Base-by-base conservation (phyloP, 371 early-diverging fungal genomes). In the Mortierella sp. region DNA sequence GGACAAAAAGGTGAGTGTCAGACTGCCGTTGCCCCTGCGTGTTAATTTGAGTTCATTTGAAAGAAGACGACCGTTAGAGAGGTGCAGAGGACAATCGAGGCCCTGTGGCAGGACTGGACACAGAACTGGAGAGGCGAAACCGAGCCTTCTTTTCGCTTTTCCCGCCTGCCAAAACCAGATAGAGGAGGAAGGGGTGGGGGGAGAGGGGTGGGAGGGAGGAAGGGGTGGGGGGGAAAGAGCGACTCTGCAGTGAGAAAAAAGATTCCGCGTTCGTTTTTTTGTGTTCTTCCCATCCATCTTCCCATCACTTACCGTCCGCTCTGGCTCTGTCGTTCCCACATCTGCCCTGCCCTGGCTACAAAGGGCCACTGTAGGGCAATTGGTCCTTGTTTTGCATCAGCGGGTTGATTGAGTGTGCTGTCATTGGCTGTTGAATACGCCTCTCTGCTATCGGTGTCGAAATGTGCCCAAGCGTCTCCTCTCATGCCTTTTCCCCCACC, bases 271-370 rank as follows among this genome's bases (percentile, higher is more conserved):
- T 43, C 29, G 34, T 34, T 34, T 34, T 34, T 34, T 55, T 41
- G 29, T 17, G 16, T 60, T 60, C 45, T 60, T 60, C 54, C 61
- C 61, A 48, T 62, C 62, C 54, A 62, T 62, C 55, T 54, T 62
- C 55, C 62, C 55, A 54, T 49, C 21, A 27, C 27, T 14, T 54
- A 45, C 61, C 54, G 60, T 27, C 25, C 47, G 27, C 55, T 39
- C 43, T 43, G 21, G 27, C 13, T 34, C 21, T n/a, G 27, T 25
- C 50, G 8, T 22, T 54, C 54, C 27, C n/a, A 37, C 22, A 39
- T 52, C 39, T 28, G 17, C 19, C 27, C 51, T 29, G 17, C 31
- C 31, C 19, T 51, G 27, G n/a, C 40, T 47, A 21, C 21, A 29
- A 29, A 51, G n/a, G 12, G 34, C 9, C 25, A 51, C 34, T 34